Base-by-base conservation (phyloP, 2,329 filamentous ascomycete genomes). In the Myriosclerotinia scirpicola region DNA sequence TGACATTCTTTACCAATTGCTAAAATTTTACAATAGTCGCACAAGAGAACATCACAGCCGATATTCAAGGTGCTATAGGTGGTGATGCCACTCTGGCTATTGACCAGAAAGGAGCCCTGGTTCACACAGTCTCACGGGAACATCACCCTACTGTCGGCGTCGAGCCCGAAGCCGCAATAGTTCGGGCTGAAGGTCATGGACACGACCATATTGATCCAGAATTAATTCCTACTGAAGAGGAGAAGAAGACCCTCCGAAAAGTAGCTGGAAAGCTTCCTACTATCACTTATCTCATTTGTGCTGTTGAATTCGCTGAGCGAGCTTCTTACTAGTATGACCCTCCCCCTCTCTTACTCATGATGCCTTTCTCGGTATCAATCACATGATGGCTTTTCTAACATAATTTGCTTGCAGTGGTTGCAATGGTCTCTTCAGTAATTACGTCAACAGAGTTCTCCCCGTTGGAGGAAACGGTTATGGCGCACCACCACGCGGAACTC, bases 261-360 rank as follows among this genome's bases (percentile, higher is more conserved):
- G 84, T 90, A 30, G 85, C 87, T 15, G 87, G 86, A 38, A 82
- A 82, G 74, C 85, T 92, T 68, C 86, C 87, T 59, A 87, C 84
- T 83, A 79, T 82, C 65, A 84, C 88, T 67, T 92, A 87, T 78
- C 87, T 86, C 36, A 85, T 93, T 67, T 89, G 88, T 58, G 87
- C 91, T 69, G 85, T 90, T 67, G 90, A 93, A 78, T 80, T 91
- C 66, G 90, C 87, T 79, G 90, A 93, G 79, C 87, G 90, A 59
- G 91, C 91, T 79, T 89, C 87, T 17, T 93, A 91, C 84, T 92
- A 92, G 74, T 90, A 90, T 65, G 88, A 87, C 5, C 84, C 85
- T 54, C 83, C 34, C 9, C 8, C 22, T 5, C 36, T 12, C 5
- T 1, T 1, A 17, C 7, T 38, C 12, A 12, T 40, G 20, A 17